These are phyloP conservation scores for Globisporangium abappressorium DNA, from an alignment of 352 stramenopile genomes.

Conservation along the genomic window DNA sequence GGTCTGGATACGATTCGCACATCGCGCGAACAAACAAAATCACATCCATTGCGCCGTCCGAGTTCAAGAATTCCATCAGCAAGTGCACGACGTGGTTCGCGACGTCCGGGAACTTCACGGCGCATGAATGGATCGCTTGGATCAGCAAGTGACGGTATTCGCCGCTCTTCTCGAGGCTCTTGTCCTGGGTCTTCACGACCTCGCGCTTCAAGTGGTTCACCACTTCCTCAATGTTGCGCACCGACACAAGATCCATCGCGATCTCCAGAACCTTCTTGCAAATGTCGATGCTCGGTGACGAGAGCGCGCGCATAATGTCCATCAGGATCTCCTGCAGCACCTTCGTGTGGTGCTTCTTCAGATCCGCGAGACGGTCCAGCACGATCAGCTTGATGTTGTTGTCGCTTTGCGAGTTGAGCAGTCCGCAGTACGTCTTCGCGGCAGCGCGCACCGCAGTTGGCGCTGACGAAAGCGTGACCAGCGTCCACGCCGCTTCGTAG, in stretches of 20 bases:
- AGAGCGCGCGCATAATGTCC: slow-evolving; percentile 98
- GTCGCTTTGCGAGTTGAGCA: slow-evolving; percentile 98
- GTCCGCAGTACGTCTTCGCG: slow-evolving; percentile 95
- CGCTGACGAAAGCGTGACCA: slow-evolving; percentile 97
- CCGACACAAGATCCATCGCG: slow-evolving; percentile 96
- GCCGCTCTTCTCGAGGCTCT: slow-evolving; percentile 91
- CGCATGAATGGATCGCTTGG: slow-evolving; percentile 96
- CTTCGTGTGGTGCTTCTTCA: slow-evolving; percentile 98
- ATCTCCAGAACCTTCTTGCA: slow-evolving; percentile 99
- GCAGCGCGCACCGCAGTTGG: slow-evolving; percentile 97
- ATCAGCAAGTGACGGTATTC: slow-evolving; percentile 98
- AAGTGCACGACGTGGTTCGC: slow-evolving; percentile 97
- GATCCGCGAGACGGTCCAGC: slow-evolving; percentile 94
- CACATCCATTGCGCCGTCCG: slow-evolving; percentile 97
- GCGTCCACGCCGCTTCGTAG: slow-evolving; percentile 99
- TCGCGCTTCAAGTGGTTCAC: slow-evolving; percentile 89
- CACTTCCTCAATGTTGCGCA: slow-evolving; percentile 98
- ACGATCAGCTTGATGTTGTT: slow-evolving; percentile 99
- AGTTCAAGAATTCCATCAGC: slow-evolving; percentile 99
- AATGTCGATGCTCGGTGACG: slow-evolving; percentile 97
- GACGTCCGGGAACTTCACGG: slow-evolving; percentile 97
- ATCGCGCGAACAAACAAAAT: slow-evolving; percentile 98
- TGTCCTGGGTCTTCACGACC: slow-evolving; percentile 89
- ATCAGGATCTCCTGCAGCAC: slow-evolving; percentile 98
- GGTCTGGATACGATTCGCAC: slow-evolving; percentile 94